Conservation (phyloP, 2,329 filamentous ascomycete genomes). For the Pleurostoma richardsiae region DNA sequence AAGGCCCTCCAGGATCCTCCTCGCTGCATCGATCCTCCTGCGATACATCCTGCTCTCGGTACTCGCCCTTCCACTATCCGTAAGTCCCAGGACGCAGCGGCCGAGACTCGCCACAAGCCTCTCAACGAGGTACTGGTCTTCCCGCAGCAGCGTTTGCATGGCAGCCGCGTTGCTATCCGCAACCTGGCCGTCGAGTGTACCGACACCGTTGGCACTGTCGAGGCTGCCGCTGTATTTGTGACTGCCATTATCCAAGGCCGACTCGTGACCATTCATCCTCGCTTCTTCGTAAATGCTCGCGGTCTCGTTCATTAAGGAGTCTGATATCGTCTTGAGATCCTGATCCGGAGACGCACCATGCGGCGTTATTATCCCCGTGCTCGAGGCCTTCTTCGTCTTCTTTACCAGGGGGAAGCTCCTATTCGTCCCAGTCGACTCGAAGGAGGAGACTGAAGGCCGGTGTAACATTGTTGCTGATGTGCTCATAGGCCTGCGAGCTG, state of each 20-base stretch:
- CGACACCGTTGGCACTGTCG: slow-evolving; percentile 6
- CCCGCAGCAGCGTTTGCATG: slow-evolving; percentile 42
- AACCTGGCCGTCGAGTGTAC: slow-evolving; percentile 12
- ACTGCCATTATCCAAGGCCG: slow-evolving; percentile 3
- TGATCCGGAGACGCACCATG: slow-evolving; percentile 41
- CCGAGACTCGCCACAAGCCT: slow-evolving; percentile 55
- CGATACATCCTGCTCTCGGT: slow-evolving; percentile 61
- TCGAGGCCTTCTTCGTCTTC: slow-evolving; percentile 36
- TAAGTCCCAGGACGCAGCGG: slow-evolving; percentile 53
- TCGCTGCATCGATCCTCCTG: slow-evolving; percentile 69
- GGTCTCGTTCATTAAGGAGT: slow-evolving; percentile 43
- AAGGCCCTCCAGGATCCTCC: slow-evolving; percentile 66
- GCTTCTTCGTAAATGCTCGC: slow-evolving; percentile 31
- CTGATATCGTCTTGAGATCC: slow-evolving; percentile 41
- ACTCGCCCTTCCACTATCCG: slow-evolving; percentile 47
- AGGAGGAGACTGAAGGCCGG: slow-evolving; percentile 51
- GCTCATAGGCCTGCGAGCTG: slow-evolving; percentile 37
- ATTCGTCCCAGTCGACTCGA: slow-evolving; percentile 53
- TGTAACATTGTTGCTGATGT: slow-evolving; percentile 33
- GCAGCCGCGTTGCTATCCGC: slow-evolving; percentile 24
- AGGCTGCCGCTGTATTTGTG: slow-evolving; percentile 13
- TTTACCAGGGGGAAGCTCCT: slow-evolving; percentile 59
- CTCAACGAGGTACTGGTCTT: slow-evolving; percentile 58
- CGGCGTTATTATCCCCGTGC: slow-evolving; percentile 39
- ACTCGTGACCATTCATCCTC: slow-evolving; percentile 5